Evolutionary conservation across 140 eudicot genomes (phyloP).

Genomic region (Bidens hawaiensis): DNA sequence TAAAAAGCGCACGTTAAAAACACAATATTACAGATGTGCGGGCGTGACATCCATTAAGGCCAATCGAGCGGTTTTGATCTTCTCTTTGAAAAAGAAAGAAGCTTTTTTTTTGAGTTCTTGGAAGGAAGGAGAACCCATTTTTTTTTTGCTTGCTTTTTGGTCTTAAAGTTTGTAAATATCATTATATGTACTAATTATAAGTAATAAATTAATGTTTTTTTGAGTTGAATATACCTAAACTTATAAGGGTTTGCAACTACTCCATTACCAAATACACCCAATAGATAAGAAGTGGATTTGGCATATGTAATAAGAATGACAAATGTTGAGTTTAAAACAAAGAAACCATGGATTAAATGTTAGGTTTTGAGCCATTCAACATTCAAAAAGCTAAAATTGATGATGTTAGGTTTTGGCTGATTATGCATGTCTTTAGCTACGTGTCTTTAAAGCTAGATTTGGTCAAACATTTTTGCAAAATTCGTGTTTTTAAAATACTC

Average conservation of each 20-base stretch:
- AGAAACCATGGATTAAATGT: constrained; percentile 19
- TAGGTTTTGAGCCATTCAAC: constrained; percentile 33
- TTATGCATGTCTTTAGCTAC: constrained; percentile 29
- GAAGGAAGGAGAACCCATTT: constrained; percentile 49
- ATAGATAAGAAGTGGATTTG: constrained; percentile 59
- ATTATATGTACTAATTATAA: constrained; percentile 1
- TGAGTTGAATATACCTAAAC: constrained; percentile 28
- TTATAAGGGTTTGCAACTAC: constrained; percentile 38
- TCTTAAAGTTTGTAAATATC: constrained; percentile 12
- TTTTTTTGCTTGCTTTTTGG: constrained; percentile 2
- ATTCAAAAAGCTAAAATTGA: constrained; percentile 29
- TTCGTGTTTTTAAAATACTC: not conserved
- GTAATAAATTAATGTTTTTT: not conserved
- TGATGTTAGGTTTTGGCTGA: constrained; percentile 33
- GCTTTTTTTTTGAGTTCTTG: constrained; percentile 78
- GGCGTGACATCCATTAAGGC: constrained; percentile 83
- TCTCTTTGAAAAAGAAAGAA: constrained; percentile 78
- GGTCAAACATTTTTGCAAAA: constrained; percentile 18
- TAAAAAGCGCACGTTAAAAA: not conserved
- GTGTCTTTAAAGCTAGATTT: not conserved
- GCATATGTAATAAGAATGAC: constrained; percentile 39
- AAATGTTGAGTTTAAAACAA: constrained; percentile 22
- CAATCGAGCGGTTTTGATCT: constrained; percentile 72
- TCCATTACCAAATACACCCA: constrained; percentile 49
- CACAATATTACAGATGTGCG: constrained; percentile 50